Evolutionary conservation across 257 asterid genomes (phyloP).

Genomic region (Fraxinus pennsylvanica): DNA sequence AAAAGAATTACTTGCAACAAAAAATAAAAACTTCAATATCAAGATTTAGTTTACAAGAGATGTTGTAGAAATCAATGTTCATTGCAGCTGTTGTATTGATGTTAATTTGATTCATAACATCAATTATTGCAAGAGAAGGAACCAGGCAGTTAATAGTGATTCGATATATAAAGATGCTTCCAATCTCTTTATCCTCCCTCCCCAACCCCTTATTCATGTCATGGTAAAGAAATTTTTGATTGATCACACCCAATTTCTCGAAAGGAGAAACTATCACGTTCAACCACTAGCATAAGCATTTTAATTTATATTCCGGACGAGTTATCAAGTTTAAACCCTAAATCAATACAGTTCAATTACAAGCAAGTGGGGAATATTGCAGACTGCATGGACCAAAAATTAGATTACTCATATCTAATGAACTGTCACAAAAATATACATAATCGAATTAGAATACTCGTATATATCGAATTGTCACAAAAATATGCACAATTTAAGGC

Average conservation of each 20-base stretch:
- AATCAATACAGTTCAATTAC: not conserved
- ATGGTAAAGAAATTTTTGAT: not conserved
- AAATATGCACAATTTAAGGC: not conserved
- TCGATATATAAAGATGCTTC: not conserved
- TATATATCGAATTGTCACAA: not conserved
- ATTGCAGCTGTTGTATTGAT: not conserved
- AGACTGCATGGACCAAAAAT: not conserved
- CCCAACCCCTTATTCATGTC: not conserved
- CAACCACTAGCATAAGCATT: not conserved
- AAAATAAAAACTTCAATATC: not conserved
- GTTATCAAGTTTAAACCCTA: not conserved
- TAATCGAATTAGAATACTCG: not conserved
- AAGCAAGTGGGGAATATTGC: not conserved
- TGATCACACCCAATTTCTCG: not conserved
- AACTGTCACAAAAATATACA: not conserved
- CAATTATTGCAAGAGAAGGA: not conserved
- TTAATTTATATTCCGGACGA: not conserved
- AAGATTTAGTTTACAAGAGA: slow-evolving; percentile 5
- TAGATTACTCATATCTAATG: not conserved
- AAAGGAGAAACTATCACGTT: not conserved
- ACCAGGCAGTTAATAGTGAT: not conserved
- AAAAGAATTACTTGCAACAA: not conserved
- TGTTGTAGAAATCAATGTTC: not conserved
- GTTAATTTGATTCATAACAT: not conserved
- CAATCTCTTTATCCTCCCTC: not conserved